phyloP scores from a whole-genome alignment of 805 yeast genomes.

The Yueomyces sinensis region DNA sequence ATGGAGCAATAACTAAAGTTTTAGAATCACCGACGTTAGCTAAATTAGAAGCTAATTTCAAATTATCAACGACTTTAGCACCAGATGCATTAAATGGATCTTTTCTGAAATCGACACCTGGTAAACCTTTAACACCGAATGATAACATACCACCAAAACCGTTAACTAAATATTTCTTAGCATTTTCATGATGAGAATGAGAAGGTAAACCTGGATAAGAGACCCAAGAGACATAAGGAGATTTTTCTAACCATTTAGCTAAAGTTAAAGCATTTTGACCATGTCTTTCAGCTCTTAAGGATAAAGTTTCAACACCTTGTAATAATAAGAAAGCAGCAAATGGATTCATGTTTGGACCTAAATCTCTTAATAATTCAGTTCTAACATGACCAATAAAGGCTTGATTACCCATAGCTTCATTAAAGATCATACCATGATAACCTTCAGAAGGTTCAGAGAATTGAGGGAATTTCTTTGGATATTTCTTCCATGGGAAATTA shows the following conservation, averaged over 20 bases:
- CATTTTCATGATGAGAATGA: slow-evolving; percentile 64
- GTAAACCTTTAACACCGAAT: slow-evolving; percentile 68
- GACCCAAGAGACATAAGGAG: slow-evolving; percentile 75
- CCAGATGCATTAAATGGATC: slow-evolving; percentile 63
- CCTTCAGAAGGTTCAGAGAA: slow-evolving; percentile 85
- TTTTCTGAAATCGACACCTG: slow-evolving; percentile 31
- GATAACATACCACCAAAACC: slow-evolving; percentile 85
- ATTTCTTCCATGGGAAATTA: slow-evolving; percentile 79
- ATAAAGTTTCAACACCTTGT: slow-evolving; percentile 90
- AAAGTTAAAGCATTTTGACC: slow-evolving; percentile 67
- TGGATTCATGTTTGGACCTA: slow-evolving; percentile 84
- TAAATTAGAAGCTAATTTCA: slow-evolving; percentile 79
- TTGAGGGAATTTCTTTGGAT: slow-evolving; percentile 84
- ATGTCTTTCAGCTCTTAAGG: slow-evolving; percentile 89
- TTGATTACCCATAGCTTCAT: slow-evolving; percentile 66
- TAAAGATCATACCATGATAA: slow-evolving; percentile 77
- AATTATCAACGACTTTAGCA: slow-evolving; percentile 69
- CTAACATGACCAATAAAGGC: slow-evolving; percentile 75
- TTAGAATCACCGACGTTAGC: slow-evolving; percentile 97
- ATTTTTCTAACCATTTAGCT: slow-evolving; percentile 61
- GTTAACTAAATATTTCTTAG: slow-evolving; percentile 66
- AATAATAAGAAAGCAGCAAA: slow-evolving; percentile 74
- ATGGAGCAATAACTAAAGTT: slow-evolving; percentile 91
- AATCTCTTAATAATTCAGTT: slow-evolving; percentile 77
- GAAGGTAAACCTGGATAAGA: slow-evolving; percentile 82